Percentiles rank a stretch among this genome's conserved stretches.
phyloP scores from a whole-genome alignment of 768 basidiomycete genomes.

The Cyclocybe aegerita region DNA sequence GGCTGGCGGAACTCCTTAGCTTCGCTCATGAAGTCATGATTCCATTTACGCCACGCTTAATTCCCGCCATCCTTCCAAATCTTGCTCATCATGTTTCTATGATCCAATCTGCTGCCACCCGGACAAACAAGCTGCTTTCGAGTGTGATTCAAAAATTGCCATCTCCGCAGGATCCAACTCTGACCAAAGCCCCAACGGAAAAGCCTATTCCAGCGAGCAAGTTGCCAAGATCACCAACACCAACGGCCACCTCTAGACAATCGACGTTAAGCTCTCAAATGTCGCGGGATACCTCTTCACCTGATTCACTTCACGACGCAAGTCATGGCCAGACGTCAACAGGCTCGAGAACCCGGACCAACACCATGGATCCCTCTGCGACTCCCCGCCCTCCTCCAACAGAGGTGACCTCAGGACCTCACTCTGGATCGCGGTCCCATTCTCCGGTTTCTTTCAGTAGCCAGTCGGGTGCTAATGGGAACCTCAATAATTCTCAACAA shows the following conservation, averaged over 20 bases:
- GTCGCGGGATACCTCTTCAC: constrained; percentile 47
- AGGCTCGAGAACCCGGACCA: constrained; percentile 17
- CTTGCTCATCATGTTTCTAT: constrained; percentile 88
- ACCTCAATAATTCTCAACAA: constrained; percentile 22
- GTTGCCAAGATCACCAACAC: constrained; percentile 57
- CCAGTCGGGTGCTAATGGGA: constrained; percentile 32
- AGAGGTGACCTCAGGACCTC: constrained; percentile 30
- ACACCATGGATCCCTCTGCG: constrained; percentile 36
- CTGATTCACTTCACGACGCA: constrained; percentile 39
- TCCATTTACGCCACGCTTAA: constrained; percentile 89
- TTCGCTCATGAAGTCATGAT: constrained; percentile 93
- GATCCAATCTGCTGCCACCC: constrained; percentile 84
- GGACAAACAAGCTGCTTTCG: constrained; percentile 83
- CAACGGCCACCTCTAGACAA: constrained; percentile 51
- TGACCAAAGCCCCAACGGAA: constrained; percentile 19
- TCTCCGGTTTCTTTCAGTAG: constrained; percentile 58
- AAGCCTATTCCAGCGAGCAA: constrained; percentile 34
- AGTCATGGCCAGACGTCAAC: constrained; percentile 15
- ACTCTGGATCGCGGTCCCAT: constrained; percentile 55
- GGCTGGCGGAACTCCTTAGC: constrained; percentile 87
- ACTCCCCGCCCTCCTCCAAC: constrained; percentile 33
- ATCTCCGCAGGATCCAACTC: constrained; percentile 54
- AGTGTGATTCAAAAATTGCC: constrained; percentile 86
- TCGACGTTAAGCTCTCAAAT: constrained; percentile 41
- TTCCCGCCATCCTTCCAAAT: constrained; percentile 91